These are phyloP conservation scores for Neoascochyta sp. DNA, from an alignment of 2,329 filamentous ascomycete genomes.

Conservation along the genomic window DNA sequence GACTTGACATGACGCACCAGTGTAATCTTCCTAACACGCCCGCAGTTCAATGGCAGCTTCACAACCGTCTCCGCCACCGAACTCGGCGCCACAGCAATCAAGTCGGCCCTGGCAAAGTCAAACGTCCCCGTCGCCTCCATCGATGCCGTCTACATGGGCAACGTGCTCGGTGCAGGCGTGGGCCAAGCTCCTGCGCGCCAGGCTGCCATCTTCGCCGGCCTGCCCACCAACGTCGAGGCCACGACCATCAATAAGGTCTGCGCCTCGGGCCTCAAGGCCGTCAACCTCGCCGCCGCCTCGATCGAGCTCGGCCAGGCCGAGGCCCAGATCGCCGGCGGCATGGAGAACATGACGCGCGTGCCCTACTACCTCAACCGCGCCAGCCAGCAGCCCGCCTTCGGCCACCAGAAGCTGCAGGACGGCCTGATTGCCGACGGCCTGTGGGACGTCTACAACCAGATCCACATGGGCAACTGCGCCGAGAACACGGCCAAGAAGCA, in stretches of 20 bases:
- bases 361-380: conserved; percentile 85
- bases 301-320: conserved; percentile 89
- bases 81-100: conserved; percentile 87
- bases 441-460: conserved; percentile 93
- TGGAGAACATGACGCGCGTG: conserved; percentile 96
- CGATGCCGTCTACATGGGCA: conserved; percentile 95
- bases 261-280: conserved; percentile 89
- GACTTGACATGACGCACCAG: not conserved
- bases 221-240: conserved; percentile 77
- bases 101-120: conserved; percentile 82
- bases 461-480: conserved; percentile 97
- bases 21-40: conserved; percentile 4
- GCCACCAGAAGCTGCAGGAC: conserved; percentile 82
- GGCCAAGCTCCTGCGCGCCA: conserved; percentile 92
- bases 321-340: conserved; percentile 87
- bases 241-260: conserved; percentile 98
- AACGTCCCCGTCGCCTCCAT: conserved; percentile 76
- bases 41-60: conserved; percentile 90
- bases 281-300: conserved; percentile 85
- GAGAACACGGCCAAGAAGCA: conserved; percentile 92
- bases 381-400: conserved; percentile 79
- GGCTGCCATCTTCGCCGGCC: conserved; percentile 81
- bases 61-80: conserved; percentile 77
- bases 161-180: conserved; percentile 77
- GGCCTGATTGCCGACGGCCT: conserved; percentile 91